Evolutionary conservation across 1,284 basidiomycete genomes (phyloP).

Genomic region (Papiliotrema terrestris): DNA sequence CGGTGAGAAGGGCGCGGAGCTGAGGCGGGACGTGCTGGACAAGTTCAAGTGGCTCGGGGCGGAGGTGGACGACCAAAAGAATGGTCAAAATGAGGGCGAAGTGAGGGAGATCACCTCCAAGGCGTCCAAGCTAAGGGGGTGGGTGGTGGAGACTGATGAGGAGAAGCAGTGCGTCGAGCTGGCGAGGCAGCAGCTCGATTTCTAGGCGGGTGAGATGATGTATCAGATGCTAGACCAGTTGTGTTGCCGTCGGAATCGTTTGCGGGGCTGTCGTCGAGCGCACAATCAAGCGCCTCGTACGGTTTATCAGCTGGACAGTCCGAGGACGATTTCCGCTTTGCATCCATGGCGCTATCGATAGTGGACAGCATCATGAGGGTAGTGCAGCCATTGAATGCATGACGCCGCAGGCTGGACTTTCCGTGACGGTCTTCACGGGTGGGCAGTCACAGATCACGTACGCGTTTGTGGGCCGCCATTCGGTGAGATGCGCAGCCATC

Average conservation of each 20-base stretch:
- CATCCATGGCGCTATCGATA: too few species aligned
- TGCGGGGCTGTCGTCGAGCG: neutral
- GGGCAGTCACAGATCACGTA: too few species aligned
- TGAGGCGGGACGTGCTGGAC: slow-evolving; percentile 60
- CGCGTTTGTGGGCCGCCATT: too few species aligned
- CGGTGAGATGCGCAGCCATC: too few species aligned
- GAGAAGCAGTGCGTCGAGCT: slow-evolving; percentile 46
- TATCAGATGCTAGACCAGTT: neutral
- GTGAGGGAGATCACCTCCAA: slow-evolving; percentile 46
- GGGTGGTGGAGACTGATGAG: slow-evolving; percentile 55
- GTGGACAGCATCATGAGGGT: too few species aligned
- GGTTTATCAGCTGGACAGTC: too few species aligned
- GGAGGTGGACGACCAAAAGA: slow-evolving; percentile 50
- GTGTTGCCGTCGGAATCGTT: neutral
- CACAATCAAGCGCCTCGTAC: too few species aligned
- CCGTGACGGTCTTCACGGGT: too few species aligned
- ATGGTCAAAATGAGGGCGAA: slow-evolving; percentile 42
- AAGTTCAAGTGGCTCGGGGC: slow-evolving; percentile 63
- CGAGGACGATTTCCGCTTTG: too few species aligned
- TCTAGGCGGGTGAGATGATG: slow-evolving; percentile 12
- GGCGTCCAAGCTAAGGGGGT: slow-evolving; percentile 45
- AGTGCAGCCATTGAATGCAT: too few species aligned
- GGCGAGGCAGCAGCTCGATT: slow-evolving; percentile 34
- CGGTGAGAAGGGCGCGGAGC: slow-evolving; percentile 64
- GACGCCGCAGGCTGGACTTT: too few species aligned